Conservation (phyloP, 2,329 filamentous ascomycete genomes). For the Paracorniculantispora psalliotae region DNA sequence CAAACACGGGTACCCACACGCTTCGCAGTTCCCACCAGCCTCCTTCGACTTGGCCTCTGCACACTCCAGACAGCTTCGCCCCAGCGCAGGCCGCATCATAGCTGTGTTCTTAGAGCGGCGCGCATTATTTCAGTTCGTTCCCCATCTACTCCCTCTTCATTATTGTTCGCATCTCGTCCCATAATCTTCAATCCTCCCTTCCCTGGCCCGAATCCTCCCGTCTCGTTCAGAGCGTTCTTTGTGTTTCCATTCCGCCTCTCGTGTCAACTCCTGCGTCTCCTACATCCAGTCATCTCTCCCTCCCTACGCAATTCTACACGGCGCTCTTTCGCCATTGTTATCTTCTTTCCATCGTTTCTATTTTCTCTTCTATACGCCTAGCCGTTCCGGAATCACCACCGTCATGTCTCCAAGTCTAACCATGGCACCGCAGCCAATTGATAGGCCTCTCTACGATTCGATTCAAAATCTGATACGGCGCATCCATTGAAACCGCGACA, state of each 20-base stretch:
- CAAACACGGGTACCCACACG: conserved; percentile 9
- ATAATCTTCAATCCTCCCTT: conserved; percentile 8
- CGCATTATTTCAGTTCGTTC: conserved; percentile 14
- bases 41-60: conserved; percentile 4
- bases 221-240: background rate
- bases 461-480: background rate
- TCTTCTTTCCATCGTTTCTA: conserved; percentile 1
- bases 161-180: background rate
- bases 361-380: background rate
- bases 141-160: background rate
- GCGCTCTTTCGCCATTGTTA: conserved; percentile 10
- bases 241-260: background rate
- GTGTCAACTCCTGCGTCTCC: background rate
- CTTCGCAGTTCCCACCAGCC: conserved; percentile 7
- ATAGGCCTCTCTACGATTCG: conserved; percentile 4
- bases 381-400: background rate
- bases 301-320: background rate
- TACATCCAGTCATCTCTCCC: background rate
- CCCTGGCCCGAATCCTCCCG: background rate
- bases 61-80: conserved; percentile 6
- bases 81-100: conserved; percentile 10
- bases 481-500: background rate
- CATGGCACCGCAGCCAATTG: conserved; percentile 1
- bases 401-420: conserved; percentile 7
- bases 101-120: conserved; percentile 3